Percentiles rank a stretch among this genome's conserved stretches.
These are phyloP conservation scores for Tulasnella sp. DNA, from an alignment of 768 basidiomycete genomes.

Conservation along the genomic window DNA sequence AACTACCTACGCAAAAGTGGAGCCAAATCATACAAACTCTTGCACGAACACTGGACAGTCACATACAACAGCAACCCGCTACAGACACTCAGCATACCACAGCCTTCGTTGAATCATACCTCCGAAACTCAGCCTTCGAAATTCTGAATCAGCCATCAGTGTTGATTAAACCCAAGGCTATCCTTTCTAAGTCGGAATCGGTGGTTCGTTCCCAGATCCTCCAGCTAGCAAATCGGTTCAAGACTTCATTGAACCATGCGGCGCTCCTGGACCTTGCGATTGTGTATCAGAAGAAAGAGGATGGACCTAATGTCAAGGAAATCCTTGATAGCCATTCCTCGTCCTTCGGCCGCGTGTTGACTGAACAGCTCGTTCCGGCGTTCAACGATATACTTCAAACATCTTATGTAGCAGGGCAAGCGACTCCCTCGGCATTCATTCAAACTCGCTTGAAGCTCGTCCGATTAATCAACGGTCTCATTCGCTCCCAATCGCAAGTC, in stretches of 20 bases:
- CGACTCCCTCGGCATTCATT: slow-evolving; percentile 15
- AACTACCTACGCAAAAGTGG: background rate
- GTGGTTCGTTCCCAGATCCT: slow-evolving; percentile 41
- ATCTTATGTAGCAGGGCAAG: background rate
- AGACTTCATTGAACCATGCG: slow-evolving; percentile 38
- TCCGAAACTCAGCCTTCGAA: background rate
- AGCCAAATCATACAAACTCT: background rate
- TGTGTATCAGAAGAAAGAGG: slow-evolving; percentile 35
- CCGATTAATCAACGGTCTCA: slow-evolving; percentile 44
- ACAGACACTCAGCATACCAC: background rate
- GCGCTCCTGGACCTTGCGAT: slow-evolving; percentile 55
- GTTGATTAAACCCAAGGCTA: slow-evolving; percentile 1
- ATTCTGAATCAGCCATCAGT: background rate
- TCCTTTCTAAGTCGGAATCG: slow-evolving; percentile 33
- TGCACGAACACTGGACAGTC: background rate
- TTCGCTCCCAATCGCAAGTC: slow-evolving; percentile 40
- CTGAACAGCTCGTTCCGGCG: slow-evolving; percentile 33
- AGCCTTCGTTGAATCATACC: background rate
- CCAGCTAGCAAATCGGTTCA: slow-evolving; percentile 47
- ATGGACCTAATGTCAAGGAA: background rate
- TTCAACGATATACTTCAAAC: slow-evolving; percentile 3
- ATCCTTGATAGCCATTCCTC: slow-evolving; percentile 6
- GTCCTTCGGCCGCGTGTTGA: slow-evolving; percentile 36
- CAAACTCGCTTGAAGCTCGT: slow-evolving; percentile 39
- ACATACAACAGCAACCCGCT: background rate